Percentiles rank a stretch among this genome's conserved stretches.
Evolutionary conservation across 805 yeast species (phyloP).

Genomic region (Monosporozyma servazzii): DNA sequence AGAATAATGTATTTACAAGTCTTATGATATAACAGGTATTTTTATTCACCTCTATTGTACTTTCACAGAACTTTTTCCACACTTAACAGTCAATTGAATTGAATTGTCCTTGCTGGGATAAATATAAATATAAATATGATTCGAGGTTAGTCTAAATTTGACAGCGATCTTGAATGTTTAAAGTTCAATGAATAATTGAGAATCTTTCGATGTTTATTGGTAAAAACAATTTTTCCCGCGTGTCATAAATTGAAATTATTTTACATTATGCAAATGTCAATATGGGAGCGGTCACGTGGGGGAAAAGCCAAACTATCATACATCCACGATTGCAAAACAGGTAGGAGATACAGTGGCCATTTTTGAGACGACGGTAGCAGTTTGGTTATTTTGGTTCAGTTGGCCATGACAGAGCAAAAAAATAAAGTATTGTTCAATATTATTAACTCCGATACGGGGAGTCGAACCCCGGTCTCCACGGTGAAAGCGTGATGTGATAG

Average conservation of each 20-base stretch:
- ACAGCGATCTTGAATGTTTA: background rate
- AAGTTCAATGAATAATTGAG: background rate
- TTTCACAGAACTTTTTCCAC: background rate
- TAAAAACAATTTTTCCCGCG: background rate
- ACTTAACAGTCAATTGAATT: background rate
- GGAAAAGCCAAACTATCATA: too few relatives aligned
- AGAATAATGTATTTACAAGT: background rate
- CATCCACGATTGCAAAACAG: too few relatives aligned
- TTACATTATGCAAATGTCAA: background rate
- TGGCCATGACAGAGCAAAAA: background rate
- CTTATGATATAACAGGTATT: background rate
- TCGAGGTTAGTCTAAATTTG: background rate
- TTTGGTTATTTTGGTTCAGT: too few relatives aligned
- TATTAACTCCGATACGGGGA: conserved; percentile 4
- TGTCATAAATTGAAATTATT: background rate
- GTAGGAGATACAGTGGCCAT: too few relatives aligned
- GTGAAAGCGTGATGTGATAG: conserved; percentile 18
- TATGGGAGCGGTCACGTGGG: background rate
- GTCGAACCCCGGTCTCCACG: conserved; percentile 3
- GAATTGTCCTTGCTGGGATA: background rate
- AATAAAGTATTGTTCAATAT: too few relatives aligned
- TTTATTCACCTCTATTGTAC: background rate
- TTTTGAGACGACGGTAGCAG: too few relatives aligned
- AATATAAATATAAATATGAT: background rate
- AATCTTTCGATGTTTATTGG: background rate